phyloP scores from a whole-genome alignment of 2,329 filamentous ascomycete genomes.

The Fusarium sp. region DNA sequence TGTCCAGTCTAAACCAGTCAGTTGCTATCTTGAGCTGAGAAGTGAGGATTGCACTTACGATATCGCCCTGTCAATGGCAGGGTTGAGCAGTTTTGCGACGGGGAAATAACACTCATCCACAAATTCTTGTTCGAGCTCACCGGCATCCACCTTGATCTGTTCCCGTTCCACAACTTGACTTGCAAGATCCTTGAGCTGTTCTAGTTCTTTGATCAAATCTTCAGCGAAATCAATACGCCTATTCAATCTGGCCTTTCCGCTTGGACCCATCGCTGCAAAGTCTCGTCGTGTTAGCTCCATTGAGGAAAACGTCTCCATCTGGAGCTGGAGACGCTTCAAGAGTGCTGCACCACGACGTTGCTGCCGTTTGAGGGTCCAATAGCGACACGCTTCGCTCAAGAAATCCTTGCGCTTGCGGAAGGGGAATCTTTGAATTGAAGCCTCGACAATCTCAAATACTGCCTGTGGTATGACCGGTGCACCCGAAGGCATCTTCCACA shows the following conservation, averaged over 20 bases:
- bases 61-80: conserved; percentile 82
- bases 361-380: conserved; percentile 97
- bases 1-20: conserved; percentile 70
- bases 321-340: conserved; percentile 90
- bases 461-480: conserved; percentile 93
- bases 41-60: conserved; percentile 68
- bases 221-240: conserved; percentile 91
- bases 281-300: conserved; percentile 97
- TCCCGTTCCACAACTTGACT: conserved; percentile 81
- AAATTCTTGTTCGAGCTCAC: conserved; percentile 79
- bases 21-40: conserved; percentile 41
- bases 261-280: conserved; percentile 93
- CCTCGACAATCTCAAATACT: conserved; percentile 87
- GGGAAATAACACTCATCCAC: conserved; percentile 94
- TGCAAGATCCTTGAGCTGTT: conserved; percentile 77
- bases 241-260: conserved; percentile 79
- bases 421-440: conserved; percentile 82
- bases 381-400: conserved; percentile 91
- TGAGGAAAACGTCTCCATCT: conserved; percentile 95
- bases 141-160: conserved; percentile 78
- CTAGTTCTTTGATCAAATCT: conserved; percentile 78
- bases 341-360: conserved; percentile 90
- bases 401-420: conserved; percentile 89
- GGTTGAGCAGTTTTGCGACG: conserved; percentile 78
- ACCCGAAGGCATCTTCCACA: conserved; percentile 94